phyloP scores from a whole-genome alignment of 1,284 basidiomycete species.

The Agaricales sp. region DNA sequence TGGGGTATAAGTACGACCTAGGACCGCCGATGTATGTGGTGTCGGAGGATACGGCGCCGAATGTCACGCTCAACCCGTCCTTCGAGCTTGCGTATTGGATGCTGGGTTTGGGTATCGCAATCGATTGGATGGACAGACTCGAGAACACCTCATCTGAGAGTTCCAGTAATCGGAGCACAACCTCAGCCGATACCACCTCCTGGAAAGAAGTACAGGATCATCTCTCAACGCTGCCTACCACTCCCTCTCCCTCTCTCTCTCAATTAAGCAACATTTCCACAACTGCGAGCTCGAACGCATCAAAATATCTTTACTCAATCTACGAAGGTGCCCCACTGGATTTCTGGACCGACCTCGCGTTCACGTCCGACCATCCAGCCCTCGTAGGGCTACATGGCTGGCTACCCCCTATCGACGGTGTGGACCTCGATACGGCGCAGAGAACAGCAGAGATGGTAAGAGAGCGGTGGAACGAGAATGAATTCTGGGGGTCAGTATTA shows the following conservation, averaged over 20 bases:
- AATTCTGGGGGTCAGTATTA: constrained; percentile 41
- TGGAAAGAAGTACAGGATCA: constrained; percentile 26
- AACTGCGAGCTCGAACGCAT: no score
- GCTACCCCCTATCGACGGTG: constrained; percentile 38
- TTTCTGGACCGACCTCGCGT: constrained; percentile 41
- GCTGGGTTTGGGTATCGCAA: constrained; percentile 37
- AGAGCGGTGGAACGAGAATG: constrained; percentile 43
- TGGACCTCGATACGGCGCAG: constrained; percentile 35
- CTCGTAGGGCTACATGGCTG: constrained; percentile 47
- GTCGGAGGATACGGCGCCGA: constrained; percentile 46
- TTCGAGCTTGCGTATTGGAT: constrained; percentile 52
- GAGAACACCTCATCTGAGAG: no score
- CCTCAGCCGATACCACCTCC: no score
- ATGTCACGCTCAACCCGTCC: constrained; percentile 41
- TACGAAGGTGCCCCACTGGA: constrained; percentile 42
- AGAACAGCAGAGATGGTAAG: constrained; percentile 44
- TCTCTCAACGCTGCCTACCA: no score
- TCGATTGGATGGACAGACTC: constrained; percentile 34
- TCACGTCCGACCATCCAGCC: constrained; percentile 49
- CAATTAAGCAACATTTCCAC: no score
- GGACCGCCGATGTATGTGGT: constrained; percentile 51
- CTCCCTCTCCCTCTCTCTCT: no score
- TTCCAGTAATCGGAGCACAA: no score
- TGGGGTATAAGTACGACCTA: no score
- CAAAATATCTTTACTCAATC: no score